Percentiles rank a stretch among this genome's conserved stretches.
phyloP scores from a whole-genome alignment of 2,329 filamentous ascomycete genomes.

The Penicillium sp. region DNA sequence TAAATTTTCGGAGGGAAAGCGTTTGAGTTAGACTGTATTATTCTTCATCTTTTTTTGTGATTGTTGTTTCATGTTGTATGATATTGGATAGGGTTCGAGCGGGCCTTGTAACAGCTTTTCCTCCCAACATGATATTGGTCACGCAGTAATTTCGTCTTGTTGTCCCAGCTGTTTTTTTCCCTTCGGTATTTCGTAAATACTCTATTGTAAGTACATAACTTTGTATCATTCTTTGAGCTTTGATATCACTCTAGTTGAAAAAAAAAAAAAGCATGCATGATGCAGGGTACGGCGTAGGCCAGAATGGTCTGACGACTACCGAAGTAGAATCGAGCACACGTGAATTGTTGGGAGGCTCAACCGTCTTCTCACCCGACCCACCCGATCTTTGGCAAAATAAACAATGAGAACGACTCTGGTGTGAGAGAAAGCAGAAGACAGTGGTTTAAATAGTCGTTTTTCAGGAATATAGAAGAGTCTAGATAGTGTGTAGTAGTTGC shows the following conservation, averaged over 20 bases:
- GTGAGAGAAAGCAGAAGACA: not conserved
- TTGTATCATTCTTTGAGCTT: no score
- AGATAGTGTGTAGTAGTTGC: no score
- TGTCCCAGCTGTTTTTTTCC: no score
- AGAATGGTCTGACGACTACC: slow-evolving; percentile 27
- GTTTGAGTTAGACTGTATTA: slow-evolving; percentile 28
- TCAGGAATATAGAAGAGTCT: no score
- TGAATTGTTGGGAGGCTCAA: slow-evolving; percentile 32
- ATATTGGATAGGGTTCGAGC: slow-evolving; percentile 45
- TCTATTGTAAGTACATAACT: not conserved
- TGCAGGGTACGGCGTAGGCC: not conserved
- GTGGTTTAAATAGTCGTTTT: no score
- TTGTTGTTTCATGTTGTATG: slow-evolving; percentile 42
- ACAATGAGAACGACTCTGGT: not conserved
- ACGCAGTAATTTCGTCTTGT: slow-evolving; percentile 11
- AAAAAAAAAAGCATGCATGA: no score
- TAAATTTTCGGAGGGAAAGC: slow-evolving; percentile 12
- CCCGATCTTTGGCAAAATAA: slow-evolving; percentile 6
- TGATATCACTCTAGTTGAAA: no score
- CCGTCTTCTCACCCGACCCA: slow-evolving; percentile 24
- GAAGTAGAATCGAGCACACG: slow-evolving; percentile 29
- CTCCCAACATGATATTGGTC: slow-evolving; percentile 26
- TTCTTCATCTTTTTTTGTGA: slow-evolving; percentile 34
- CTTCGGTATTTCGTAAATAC: no score
- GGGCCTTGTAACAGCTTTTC: slow-evolving; percentile 44